Evolutionary conservation across 1,284 basidiomycete species (phyloP).

Genomic region (Pterulicium gracile): DNA sequence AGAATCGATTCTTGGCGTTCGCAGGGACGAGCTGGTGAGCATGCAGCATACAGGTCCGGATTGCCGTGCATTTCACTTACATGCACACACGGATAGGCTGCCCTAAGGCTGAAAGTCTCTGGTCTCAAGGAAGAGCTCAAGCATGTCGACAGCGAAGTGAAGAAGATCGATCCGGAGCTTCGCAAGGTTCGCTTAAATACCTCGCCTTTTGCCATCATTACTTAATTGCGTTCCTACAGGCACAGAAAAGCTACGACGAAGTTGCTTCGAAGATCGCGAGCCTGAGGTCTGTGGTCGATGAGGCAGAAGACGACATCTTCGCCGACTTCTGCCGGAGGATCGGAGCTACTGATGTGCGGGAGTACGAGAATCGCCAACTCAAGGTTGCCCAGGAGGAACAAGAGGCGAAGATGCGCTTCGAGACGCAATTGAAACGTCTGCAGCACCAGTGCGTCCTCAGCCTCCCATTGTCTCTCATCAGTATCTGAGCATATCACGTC

Average conservation of each 20-base stretch:
- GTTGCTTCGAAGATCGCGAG: constrained; percentile 46
- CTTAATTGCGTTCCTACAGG: constrained; percentile 24
- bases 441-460: constrained; percentile 66
- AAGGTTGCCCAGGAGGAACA: constrained; percentile 81
- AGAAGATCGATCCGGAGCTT: constrained; percentile 54
- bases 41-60: neutral
- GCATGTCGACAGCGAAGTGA: constrained; percentile 62
- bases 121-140: constrained; percentile 75
- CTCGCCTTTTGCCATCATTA: constrained; percentile 1
- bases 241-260: constrained; percentile 37
- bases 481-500: neutral
- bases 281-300: constrained; percentile 53
- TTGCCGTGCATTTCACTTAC: constrained; percentile 1
- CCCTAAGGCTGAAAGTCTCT: constrained; percentile 53
- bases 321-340: constrained; percentile 74
- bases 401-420: constrained; percentile 75
- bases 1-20: constrained; percentile 63
- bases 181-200: constrained; percentile 37
- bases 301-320: constrained; percentile 80
- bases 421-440: constrained; percentile 81
- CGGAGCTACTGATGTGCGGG: constrained; percentile 76
- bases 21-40: constrained; percentile 77
- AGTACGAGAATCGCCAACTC: constrained; percentile 91
- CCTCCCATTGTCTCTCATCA: neutral
- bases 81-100: constrained; percentile 28